Evolutionary conservation across 257 asterid species (phyloP), one percentile per base, ranked within the genome.

Genomic region (Galeopsis tetrahit): DNA sequence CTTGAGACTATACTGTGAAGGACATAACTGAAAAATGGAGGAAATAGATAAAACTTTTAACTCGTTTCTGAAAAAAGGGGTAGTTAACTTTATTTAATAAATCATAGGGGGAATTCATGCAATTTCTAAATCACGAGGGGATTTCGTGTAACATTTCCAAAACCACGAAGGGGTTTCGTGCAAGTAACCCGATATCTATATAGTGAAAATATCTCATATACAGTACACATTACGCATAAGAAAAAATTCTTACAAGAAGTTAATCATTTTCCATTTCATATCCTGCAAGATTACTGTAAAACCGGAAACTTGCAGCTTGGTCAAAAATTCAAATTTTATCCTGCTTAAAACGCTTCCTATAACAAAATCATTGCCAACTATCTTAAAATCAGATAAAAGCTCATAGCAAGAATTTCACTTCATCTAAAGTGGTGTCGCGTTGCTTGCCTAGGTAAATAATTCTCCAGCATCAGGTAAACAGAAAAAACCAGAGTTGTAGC

Each of bases 401-500:
- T 57, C 6, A 32, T 1, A 60, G 63, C 43, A 11, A 42, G 35
- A 51, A 39, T 56, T 21, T 56, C 9, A 64, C 69, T 46, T 71
- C 38, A 58, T 57, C 70, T n/a, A 68, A 56, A 43, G 39, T 6
- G 35, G 31, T 42, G 57, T 46, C 5, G 49, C 13, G 36, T 44
- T 68, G 57, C 35, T 44, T 66, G 32, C 56, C 81, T n/a, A 44
- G 60, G 63, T 17, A 57, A 53, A 65, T n/a, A 33, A 70, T 42
- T 28, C 28, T 33, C 64, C 58, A 70, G 61, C 68, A 49, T 21
- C 28, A 33, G 61, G 34, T 2, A 56, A 33, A 61, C 4, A 28
- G 40, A 42, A 42, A 51, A 51, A 14, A 51, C 38, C 35, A 21
- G 10, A 39, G 51, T 39, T 33, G 28, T 21, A 4, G 44, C 13